Base-by-base conservation (phyloP, 805 yeast species). In the Myxozyma monticola region DNA sequence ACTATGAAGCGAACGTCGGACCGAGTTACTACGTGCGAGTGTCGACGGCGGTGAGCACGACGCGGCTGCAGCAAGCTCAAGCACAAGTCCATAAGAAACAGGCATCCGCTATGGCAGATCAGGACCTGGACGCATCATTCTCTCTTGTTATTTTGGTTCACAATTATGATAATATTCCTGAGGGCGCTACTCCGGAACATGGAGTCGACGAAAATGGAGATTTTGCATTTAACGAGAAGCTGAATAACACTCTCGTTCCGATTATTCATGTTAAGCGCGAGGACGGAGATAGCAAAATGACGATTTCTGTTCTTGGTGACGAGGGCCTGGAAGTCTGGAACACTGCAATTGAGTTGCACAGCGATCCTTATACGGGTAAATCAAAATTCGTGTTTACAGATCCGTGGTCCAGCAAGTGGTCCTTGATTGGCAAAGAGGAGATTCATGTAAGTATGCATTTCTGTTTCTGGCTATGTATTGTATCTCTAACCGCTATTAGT, bases 21-120 rank as follows among this genome's bases (percentile, higher is more conserved):
- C 88, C 88, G 0, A 81, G 86, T 2, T 81, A 78, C 60, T 78
- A 75, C 57, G 78, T 83, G 14, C 74, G 74, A 43, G 58, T 76
- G 20, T 29, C 45, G 15, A 24, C 29, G 15, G 20, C 17, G 21
- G 24, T 20, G 37, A 28, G 12, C 34, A 21, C 22, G 31, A 20
- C 12, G 18, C 37, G 3, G 31, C 3, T 1, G 34, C 6, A 10
- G 42, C 45, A 14, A 2, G 15, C 34, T 25, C 15, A n/a, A 21
- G 30, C 29, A 18, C 31, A 10, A 8, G 14, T 6, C 17, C 38
- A 12, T 9, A 22, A 15, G 39, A 15, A 17, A 20, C 7, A 7
- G 9, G 22, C 7, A 22, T 12, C 9, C n/a, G 40, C 26, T 18
- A 22, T 14, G 29, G 21, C 15, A 34, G n/a, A n/a, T n/a, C n/a